Percentiles rank a stretch among this genome's conserved stretches.
These are phyloP conservation scores for Scutellaria barbata DNA, from an alignment of 257 asterid genomes.

Conservation along the genomic window DNA sequence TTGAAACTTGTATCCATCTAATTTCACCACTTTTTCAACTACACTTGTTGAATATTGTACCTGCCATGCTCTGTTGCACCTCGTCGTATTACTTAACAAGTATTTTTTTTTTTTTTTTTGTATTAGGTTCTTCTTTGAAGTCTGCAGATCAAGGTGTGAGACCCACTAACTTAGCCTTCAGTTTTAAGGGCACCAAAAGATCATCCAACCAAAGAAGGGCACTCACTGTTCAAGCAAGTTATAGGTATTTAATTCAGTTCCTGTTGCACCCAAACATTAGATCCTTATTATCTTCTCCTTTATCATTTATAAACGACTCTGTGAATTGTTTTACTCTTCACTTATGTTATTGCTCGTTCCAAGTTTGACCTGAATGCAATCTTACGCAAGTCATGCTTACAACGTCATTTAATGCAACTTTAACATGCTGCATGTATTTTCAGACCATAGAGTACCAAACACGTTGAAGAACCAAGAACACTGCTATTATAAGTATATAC, in stretches of 20 bases:
- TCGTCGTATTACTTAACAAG: neutral
- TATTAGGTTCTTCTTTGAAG: conserved; percentile 62
- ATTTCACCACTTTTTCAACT: neutral
- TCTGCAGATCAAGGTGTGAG: conserved; percentile 49
- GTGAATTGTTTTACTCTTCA: conserved; percentile 12
- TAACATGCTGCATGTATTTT: neutral
- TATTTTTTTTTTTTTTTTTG: conserved; percentile 8
- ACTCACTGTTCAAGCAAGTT: conserved; percentile 64
- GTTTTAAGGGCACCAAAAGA: conserved; percentile 49
- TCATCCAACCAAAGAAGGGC: conserved; percentile 48
- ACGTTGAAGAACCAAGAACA: neutral
- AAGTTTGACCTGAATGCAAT: neutral
- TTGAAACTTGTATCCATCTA: conserved; percentile 15
- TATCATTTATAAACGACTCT: conserved; percentile 3
- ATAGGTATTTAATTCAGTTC: conserved; percentile 54
- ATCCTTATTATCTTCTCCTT: neutral
- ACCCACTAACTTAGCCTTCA: conserved; percentile 56
- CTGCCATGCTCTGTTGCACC: conserved; percentile 24
- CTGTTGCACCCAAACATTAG: neutral
- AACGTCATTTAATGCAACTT: neutral
- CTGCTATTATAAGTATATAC: conserved; percentile 12
- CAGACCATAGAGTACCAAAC: conserved; percentile 15
- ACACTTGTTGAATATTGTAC: conserved; percentile 19
- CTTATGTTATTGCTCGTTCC: neutral
- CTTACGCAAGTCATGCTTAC: neutral